A percentile compares a stretch with the other conserved stretches of the same genome.
Evolutionary conservation across 495 filamentous ascomycete species (phyloP).

Genomic region (Bryoglossum gracile): DNA sequence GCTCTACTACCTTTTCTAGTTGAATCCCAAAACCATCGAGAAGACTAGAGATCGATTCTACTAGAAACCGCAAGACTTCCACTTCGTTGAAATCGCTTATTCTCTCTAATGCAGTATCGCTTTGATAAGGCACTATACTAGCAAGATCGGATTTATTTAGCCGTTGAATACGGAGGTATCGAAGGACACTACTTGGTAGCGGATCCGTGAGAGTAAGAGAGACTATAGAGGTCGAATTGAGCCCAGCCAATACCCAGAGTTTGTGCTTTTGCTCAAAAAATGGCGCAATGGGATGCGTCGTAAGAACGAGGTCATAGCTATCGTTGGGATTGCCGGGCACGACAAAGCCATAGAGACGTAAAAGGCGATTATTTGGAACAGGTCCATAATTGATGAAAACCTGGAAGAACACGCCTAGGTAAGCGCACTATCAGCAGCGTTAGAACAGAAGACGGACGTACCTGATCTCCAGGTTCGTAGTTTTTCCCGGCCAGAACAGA

Average conservation of each 20-base stretch:
- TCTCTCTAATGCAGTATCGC: background rate
- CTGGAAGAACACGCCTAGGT: constrained; percentile 1
- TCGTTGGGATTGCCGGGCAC: background rate
- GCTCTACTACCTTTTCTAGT: background rate
- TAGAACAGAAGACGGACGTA: background rate
- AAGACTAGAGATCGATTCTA: constrained; percentile 1
- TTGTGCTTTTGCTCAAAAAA: constrained; percentile 2
- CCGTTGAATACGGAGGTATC: constrained; percentile 2
- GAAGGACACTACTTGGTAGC: constrained; percentile 1
- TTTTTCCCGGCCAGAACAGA: constrained; percentile 1
- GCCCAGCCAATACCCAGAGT: background rate
- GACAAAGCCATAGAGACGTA: constrained; percentile 3
- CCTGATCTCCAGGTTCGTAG: constrained; percentile 1
- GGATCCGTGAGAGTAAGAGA: constrained; percentile 1
- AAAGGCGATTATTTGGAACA: background rate
- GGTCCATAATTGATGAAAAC: constrained; percentile 1
- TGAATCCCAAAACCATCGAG: background rate
- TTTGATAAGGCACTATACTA: background rate
- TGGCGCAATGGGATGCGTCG: constrained; percentile 1
- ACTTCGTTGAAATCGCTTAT: background rate
- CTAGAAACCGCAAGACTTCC: constrained; percentile 1
- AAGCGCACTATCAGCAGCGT: background rate
- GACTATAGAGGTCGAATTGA: constrained; percentile 1
- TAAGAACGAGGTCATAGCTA: background rate
- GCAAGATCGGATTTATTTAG: background rate